These are phyloP conservation scores for Stachybotrys elegans DNA, from an alignment of 2,329 filamentous ascomycete species.

Conservation along the genomic window DNA sequence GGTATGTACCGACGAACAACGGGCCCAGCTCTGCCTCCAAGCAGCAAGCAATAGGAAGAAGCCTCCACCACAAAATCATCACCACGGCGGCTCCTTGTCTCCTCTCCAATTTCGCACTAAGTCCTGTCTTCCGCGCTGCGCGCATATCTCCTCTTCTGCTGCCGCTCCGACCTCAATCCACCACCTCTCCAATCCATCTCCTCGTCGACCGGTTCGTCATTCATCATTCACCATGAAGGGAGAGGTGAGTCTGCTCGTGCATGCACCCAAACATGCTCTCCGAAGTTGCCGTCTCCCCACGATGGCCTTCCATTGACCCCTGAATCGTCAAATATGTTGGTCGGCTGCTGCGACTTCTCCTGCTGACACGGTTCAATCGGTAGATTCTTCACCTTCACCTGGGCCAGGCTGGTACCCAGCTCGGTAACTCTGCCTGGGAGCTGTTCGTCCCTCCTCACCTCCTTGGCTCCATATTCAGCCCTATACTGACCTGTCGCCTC, in stretches of 20 bases:
- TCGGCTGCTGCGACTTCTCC: neutral
- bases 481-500: no score
- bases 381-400: slow-evolving; percentile 61
- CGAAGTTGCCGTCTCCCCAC: no score
- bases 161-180: slow-evolving; percentile 14
- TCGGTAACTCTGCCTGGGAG: slow-evolving; percentile 72
- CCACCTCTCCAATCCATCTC: slow-evolving; percentile 11
- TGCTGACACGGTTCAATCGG: no score
- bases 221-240: slow-evolving; percentile 45
- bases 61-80: slow-evolving; percentile 28
- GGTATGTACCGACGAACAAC: no score
- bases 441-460: slow-evolving; percentile 48
- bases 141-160: slow-evolving; percentile 22
- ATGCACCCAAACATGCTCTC: no score
- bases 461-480: no score
- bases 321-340: neutral
- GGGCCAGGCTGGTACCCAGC: slow-evolving; percentile 67
- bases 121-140: slow-evolving; percentile 27
- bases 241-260: slow-evolving; percentile 43
- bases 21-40: no score
- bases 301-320: no score
- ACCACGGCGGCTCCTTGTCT: slow-evolving; percentile 21
- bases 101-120: slow-evolving; percentile 10
- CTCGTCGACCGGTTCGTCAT: slow-evolving; percentile 14
- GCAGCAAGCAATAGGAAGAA: no score